Conservation (phyloP, 257 asterid species). For the Nicotiana obtusifolia region DNA sequence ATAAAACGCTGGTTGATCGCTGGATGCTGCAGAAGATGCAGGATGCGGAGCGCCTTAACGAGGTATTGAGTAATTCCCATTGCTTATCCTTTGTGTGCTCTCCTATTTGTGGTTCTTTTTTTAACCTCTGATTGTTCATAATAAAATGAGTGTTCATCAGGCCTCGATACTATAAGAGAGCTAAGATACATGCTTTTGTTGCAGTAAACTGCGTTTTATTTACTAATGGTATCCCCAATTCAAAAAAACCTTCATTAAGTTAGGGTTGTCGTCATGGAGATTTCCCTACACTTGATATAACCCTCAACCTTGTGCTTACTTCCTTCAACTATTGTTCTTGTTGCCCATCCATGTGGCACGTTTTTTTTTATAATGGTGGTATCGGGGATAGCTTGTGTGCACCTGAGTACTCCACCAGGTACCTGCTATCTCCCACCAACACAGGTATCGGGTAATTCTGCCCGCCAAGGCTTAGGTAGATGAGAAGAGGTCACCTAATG, state of each 20-base stretch:
- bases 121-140: neutral
- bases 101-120: neutral
- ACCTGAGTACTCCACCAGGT: neutral
- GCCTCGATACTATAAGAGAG: neutral
- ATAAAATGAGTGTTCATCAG: neutral
- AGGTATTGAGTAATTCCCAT: slow-evolving; percentile 38
- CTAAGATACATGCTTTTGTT: neutral
- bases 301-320: neutral
- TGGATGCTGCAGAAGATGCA: slow-evolving; percentile 92
- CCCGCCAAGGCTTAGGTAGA: neutral
- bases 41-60: slow-evolving; percentile 89
- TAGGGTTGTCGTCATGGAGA: neutral
- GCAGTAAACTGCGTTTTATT: neutral
- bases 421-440: neutral
- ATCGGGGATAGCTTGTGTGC: neutral
- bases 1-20: slow-evolving; percentile 78
- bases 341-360: neutral
- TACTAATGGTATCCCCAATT: neutral
- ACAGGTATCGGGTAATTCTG: neutral
- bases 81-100: neutral
- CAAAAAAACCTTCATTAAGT: neutral
- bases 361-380: neutral
- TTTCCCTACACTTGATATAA: neutral
- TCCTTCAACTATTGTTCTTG: neutral
- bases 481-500: neutral